phyloP scores from a whole-genome alignment of 768 basidiomycete species.

The Exidia glandulosa region DNA sequence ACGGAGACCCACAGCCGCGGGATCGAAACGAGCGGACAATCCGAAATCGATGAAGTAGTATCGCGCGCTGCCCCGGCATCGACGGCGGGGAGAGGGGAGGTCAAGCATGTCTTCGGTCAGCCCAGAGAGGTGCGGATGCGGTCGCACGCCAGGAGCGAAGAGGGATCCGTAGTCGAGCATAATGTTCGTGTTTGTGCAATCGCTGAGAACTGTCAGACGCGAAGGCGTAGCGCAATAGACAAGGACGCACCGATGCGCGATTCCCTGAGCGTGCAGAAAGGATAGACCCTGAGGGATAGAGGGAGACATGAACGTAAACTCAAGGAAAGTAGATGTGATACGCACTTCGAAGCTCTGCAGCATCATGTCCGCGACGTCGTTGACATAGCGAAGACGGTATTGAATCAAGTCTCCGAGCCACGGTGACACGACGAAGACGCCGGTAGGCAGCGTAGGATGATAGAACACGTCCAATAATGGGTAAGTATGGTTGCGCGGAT shows the following conservation, averaged over 20 bases:
- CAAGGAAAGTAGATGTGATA: too few species aligned
- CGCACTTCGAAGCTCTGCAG: too few species aligned
- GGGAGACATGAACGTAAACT: too few species aligned
- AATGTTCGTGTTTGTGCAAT: background rate
- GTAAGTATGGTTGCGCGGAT: too few species aligned
- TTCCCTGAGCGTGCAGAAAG: background rate
- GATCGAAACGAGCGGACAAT: background rate
- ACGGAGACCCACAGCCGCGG: background rate
- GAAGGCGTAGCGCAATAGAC: background rate
- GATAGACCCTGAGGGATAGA: background rate
- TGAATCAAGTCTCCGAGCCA: too few species aligned
- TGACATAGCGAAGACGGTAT: background rate
- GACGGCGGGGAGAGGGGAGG: background rate
- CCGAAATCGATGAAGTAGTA: background rate
- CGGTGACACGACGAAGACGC: too few species aligned
- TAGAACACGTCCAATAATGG: too few species aligned
- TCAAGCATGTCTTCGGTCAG: background rate
- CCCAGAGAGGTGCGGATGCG: background rate
- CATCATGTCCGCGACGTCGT: too few species aligned
- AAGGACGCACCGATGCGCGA: background rate
- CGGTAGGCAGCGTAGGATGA: too few species aligned
- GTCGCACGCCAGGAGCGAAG: background rate
- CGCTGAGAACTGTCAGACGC: background rate
- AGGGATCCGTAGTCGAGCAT: background rate
- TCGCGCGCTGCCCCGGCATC: background rate